These are phyloP conservation scores for Prunus yedoensis DNA, from an alignment of 331 rosid genomes.

Conservation along the genomic window DNA sequence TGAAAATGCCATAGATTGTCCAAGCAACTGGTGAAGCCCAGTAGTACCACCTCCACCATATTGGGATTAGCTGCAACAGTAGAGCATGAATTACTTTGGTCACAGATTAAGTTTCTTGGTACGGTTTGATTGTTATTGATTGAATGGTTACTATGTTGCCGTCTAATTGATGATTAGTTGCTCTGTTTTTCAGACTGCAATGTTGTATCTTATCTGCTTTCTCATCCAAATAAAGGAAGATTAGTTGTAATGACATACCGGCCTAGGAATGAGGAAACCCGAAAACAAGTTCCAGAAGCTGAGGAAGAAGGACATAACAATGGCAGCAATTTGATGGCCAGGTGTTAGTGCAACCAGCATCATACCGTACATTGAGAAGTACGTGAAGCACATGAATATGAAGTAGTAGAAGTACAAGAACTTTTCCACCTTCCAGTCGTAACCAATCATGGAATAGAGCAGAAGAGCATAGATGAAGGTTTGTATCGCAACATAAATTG, in stretches of 20 bases:
- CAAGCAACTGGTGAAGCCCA: slow-evolving; percentile 67
- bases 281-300: slow-evolving; percentile 65
- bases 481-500: slow-evolving; percentile 41
- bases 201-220: background rate
- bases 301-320: slow-evolving; percentile 46
- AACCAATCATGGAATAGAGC: slow-evolving; percentile 55
- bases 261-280: slow-evolving; percentile 55
- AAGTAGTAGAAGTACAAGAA: slow-evolving; percentile 53
- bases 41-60: slow-evolving; percentile 78
- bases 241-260: slow-evolving; percentile 33
- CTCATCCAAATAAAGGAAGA: too few species aligned
- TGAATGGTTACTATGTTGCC: background rate
- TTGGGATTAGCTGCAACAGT: slow-evolving; percentile 46
- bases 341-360: slow-evolving; percentile 60
- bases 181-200: background rate
- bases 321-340: slow-evolving; percentile 46
- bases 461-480: slow-evolving; percentile 27
- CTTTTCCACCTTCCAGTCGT: slow-evolving; percentile 29
- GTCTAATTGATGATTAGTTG: background rate
- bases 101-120: too few species aligned
- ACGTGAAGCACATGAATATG: slow-evolving; percentile 48
- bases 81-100: background rate
- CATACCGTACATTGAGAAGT: slow-evolving; percentile 59
- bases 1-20: slow-evolving; percentile 49
- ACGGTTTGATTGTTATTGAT: too few species aligned